These are phyloP conservation scores for Colletotrichum destructivum DNA, from an alignment of 2,329 filamentous ascomycete genomes.

Conservation along the genomic window DNA sequence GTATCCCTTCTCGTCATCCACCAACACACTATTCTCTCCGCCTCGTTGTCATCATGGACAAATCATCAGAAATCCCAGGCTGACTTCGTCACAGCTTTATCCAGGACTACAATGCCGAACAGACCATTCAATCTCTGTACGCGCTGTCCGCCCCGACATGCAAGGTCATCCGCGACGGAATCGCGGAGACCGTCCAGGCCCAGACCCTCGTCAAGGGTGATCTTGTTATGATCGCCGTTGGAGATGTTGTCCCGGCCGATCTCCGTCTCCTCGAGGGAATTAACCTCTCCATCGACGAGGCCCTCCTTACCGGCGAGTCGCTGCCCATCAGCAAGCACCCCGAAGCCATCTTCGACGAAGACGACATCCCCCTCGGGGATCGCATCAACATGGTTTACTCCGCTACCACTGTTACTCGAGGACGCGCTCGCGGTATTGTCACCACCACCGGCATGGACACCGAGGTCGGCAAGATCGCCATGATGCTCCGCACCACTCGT, in stretches of 20 bases:
- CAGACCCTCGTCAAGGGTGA: constrained; percentile 77
- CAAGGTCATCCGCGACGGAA: constrained; percentile 70
- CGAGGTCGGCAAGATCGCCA: constrained; percentile 83
- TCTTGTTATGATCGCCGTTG: constrained; percentile 73
- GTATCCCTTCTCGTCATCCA: background rate
- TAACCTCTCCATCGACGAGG: constrained; percentile 84
- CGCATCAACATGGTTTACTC: constrained; percentile 80
- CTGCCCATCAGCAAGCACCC: constrained; percentile 77
- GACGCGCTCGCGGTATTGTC: constrained; percentile 78
- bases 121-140: constrained; percentile 74
- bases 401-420: constrained; percentile 80
- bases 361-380: constrained; percentile 75
- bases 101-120: constrained; percentile 74
- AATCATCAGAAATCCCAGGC: constrained; percentile 45
- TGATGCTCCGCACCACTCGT: constrained; percentile 73
- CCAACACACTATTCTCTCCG: background rate
- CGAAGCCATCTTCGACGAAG: constrained; percentile 67
- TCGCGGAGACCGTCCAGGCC: constrained; percentile 66
- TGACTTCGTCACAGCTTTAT: constrained; percentile 61
- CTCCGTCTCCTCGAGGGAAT: constrained; percentile 75
- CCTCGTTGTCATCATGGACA: too few relatives aligned
- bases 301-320: constrained; percentile 81
- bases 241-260: constrained; percentile 80
- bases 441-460: constrained; percentile 81
- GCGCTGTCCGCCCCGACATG: constrained; percentile 72